A percentile compares a stretch with the other conserved stretches of the same genome.
Conservation (phyloP, 2,329 filamentous ascomycete genomes). For the Hyphodiscus sp. region DNA sequence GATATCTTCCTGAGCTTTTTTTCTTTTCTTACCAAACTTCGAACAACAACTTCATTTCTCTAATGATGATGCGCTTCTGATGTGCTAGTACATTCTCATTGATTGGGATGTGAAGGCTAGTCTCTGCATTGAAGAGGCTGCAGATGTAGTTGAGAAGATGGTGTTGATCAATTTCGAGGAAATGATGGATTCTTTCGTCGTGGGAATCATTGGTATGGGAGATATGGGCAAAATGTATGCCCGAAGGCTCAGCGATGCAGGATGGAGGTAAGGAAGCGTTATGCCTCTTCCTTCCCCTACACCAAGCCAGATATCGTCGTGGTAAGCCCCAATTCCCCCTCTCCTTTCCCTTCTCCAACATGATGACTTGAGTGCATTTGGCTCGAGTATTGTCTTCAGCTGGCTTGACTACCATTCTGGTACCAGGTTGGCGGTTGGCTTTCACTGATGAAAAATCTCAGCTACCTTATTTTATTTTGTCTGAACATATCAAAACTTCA, state of each 20-base stretch:
- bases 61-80: slow-evolving; percentile 15
- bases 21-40: not conserved
- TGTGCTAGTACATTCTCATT: not conserved
- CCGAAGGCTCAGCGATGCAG: slow-evolving; percentile 76
- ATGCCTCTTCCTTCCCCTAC: slow-evolving; percentile 19
- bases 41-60: not conserved
- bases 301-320: slow-evolving; percentile 22
- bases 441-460: slow-evolving; percentile 99
- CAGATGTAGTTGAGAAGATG: not conserved
- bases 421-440: slow-evolving; percentile 51
- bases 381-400: slow-evolving; percentile 86
- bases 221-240: slow-evolving; percentile 99
- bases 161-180: slow-evolving; percentile 6
- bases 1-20: not conserved
- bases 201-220: slow-evolving; percentile 97
- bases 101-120: slow-evolving; percentile 5
- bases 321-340: slow-evolving; percentile 28
- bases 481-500: slow-evolving; percentile 53
- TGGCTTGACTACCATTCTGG: slow-evolving; percentile 70
- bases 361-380: slow-evolving; percentile 99
- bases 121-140: not conserved
- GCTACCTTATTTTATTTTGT: slow-evolving; percentile 91
- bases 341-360: slow-evolving; percentile 33
- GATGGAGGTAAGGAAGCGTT: slow-evolving; percentile 75
- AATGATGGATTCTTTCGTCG: slow-evolving; percentile 49